Percentiles rank a stretch among this genome's conserved stretches.
Evolutionary conservation across 352 stramenopile species (phyloP).

Genomic region (Aphanomyces stellatus): DNA sequence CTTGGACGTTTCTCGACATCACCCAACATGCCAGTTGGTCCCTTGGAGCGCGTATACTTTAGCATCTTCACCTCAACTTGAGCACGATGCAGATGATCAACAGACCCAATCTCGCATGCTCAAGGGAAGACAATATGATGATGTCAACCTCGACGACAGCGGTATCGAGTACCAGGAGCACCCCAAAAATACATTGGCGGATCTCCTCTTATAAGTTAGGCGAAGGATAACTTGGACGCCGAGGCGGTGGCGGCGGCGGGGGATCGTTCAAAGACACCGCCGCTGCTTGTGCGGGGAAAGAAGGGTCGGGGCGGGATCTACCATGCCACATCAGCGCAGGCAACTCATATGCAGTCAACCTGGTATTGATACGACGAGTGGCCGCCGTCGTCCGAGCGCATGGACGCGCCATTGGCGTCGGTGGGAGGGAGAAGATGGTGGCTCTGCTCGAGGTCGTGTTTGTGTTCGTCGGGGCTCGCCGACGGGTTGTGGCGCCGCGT

Average conservation of each 20-base stretch:
- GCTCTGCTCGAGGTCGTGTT: background rate
- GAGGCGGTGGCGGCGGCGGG: background rate
- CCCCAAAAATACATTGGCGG: no score
- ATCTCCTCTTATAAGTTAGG: background rate
- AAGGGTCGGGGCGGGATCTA: background rate
- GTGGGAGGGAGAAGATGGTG: background rate
- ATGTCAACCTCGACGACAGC: no score
- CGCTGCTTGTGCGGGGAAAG: slow-evolving; percentile 5
- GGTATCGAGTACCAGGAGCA: no score
- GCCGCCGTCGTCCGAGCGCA: slow-evolving; percentile 1
- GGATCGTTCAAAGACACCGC: slow-evolving; percentile 10
- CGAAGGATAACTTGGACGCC: slow-evolving; percentile 3
- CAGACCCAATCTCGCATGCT: no score
- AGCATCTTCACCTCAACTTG: no score
- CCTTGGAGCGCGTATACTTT: no score
- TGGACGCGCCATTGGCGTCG: background rate
- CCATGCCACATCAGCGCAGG: no score
- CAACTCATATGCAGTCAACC: no score
- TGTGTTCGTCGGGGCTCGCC: background rate
- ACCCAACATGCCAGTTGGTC: no score
- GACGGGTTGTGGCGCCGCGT: slow-evolving; percentile 29
- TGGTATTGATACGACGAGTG: slow-evolving; percentile 10
- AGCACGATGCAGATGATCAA: no score
- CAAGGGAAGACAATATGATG: no score
- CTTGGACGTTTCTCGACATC: no score